Evolutionary conservation across 139 green algal species (phyloP).

Genomic region (Micromonas commoda): DNA sequence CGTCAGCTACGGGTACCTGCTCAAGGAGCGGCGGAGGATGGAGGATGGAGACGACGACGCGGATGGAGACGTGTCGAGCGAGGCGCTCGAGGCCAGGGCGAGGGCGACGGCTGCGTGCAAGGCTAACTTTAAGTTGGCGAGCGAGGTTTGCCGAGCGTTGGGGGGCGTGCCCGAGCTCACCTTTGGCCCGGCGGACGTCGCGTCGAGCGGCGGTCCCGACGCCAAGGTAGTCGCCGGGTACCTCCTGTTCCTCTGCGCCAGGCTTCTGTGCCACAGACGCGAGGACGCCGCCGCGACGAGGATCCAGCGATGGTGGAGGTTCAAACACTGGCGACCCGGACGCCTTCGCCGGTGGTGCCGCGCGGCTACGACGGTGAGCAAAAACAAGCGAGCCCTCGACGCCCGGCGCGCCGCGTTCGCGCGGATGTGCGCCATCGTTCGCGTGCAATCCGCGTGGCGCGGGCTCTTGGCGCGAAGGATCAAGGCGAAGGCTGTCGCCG

Average conservation of each 20-base stretch:
- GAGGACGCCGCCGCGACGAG: not conserved
- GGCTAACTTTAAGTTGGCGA: not conserved
- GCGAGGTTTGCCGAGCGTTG: not conserved
- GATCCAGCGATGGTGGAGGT: conserved; percentile 17
- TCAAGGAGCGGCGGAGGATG: too few relatives aligned
- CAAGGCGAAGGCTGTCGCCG: too few relatives aligned
- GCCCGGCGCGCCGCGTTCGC: not conserved
- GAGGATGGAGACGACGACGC: too few relatives aligned
- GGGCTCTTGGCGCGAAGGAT: not conserved
- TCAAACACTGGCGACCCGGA: not conserved
- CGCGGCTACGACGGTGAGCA: not conserved
- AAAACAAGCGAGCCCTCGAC: not conserved
- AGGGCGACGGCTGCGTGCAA: not conserved
- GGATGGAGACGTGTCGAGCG: not conserved
- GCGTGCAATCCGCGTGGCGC: not conserved
- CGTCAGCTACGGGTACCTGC: too few relatives aligned
- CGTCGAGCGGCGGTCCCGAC: not conserved
- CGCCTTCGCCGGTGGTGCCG: not conserved
- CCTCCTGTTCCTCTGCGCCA: conserved; percentile 5
- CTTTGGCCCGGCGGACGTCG: not conserved
- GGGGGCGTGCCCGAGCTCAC: not conserved
- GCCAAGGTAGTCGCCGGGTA: not conserved
- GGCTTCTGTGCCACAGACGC: not conserved
- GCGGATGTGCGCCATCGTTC: not conserved
- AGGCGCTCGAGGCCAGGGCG: not conserved